A percentile compares a stretch with the other conserved stretches of the same genome.
Evolutionary conservation across 2,329 filamentous ascomycete species (phyloP).

Genomic region (Alternaria angustiovoidea): DNA sequence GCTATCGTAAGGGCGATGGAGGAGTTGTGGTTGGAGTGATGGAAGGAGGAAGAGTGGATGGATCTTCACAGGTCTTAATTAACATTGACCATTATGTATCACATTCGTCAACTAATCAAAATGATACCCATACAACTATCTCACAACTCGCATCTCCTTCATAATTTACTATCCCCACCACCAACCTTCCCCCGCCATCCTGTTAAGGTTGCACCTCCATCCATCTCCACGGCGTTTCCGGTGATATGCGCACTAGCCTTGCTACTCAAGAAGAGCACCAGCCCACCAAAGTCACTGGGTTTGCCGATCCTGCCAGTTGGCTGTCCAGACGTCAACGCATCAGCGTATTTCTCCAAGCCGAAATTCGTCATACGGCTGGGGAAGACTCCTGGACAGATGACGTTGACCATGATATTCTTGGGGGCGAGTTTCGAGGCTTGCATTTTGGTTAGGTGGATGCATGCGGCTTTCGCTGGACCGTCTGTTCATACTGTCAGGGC

Average conservation of each 20-base stretch:
- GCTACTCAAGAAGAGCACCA: slow-evolving; percentile 56
- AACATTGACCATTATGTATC: no score
- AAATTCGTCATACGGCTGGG: slow-evolving; percentile 64
- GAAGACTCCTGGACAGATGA: slow-evolving; percentile 57
- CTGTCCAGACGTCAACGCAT: slow-evolving; percentile 57
- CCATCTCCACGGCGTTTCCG: slow-evolving; percentile 58
- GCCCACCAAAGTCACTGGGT: slow-evolving; percentile 58
- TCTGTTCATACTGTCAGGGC: slow-evolving; percentile 34
- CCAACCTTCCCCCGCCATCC: slow-evolving; percentile 52
- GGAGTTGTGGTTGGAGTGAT: background rate
- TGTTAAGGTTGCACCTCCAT: slow-evolving; percentile 56
- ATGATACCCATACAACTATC: background rate
- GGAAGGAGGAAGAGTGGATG: background rate
- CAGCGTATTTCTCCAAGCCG: slow-evolving; percentile 59
- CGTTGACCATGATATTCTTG: slow-evolving; percentile 62
- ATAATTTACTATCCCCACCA: slow-evolving; percentile 38
- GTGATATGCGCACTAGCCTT: slow-evolving; percentile 54
- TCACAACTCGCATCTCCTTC: background rate
- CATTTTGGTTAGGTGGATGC: slow-evolving; percentile 62
- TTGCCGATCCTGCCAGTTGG: slow-evolving; percentile 58
- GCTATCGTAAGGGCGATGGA: slow-evolving; percentile 12
- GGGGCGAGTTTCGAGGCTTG: slow-evolving; percentile 61
- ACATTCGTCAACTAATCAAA: background rate
- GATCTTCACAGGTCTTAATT: background rate
- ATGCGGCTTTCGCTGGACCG: slow-evolving; percentile 62